These are phyloP conservation scores for Penicillium nordicum DNA, from an alignment of 2,329 filamentous ascomycete species.

Conservation along the genomic window DNA sequence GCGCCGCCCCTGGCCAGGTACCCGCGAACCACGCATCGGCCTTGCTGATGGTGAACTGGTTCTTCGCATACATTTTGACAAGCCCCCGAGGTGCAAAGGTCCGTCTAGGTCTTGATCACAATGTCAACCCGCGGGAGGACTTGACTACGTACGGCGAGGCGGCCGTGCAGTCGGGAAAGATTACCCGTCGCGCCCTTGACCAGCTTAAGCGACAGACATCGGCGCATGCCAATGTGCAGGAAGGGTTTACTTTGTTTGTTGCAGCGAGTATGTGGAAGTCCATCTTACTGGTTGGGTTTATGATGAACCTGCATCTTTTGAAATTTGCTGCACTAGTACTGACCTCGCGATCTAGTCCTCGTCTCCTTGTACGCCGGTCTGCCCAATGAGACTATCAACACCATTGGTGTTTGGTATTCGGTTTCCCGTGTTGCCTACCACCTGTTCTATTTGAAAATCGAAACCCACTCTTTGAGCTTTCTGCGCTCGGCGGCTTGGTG, in stretches of 20 bases:
- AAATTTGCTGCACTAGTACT: neutral
- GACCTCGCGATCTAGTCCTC: conserved; percentile 24
- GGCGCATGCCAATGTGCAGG: conserved; percentile 33
- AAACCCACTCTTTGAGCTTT: conserved; percentile 29
- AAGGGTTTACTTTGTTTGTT: conserved; percentile 40
- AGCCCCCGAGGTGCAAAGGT: conserved; percentile 37
- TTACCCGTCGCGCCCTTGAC: conserved; percentile 35
- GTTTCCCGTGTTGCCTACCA: conserved; percentile 35
- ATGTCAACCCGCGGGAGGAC: conserved; percentile 39
- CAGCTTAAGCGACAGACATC: conserved; percentile 37
- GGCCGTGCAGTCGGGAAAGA: conserved; percentile 36
- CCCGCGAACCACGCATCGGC: conserved; percentile 27
- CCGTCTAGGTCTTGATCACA: conserved; percentile 36
- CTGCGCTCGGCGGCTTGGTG: conserved; percentile 40
- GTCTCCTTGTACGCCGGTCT: conserved; percentile 37
- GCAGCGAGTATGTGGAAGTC: conserved; percentile 26
- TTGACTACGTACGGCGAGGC: conserved; percentile 35
- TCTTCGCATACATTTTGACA: conserved; percentile 37
- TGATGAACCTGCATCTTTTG: neutral
- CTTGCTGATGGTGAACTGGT: conserved; percentile 41
- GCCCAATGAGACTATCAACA: conserved; percentile 36
- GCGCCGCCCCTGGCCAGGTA: conserved; percentile 13
- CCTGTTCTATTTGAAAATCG: conserved; percentile 34
- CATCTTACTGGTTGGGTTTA: neutral
- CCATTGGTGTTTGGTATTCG: conserved; percentile 36